Percentiles rank a stretch among this genome's conserved stretches.
Evolutionary conservation across 1,284 basidiomycete genomes (phyloP).

Genomic region (Puccinia coronata): DNA sequence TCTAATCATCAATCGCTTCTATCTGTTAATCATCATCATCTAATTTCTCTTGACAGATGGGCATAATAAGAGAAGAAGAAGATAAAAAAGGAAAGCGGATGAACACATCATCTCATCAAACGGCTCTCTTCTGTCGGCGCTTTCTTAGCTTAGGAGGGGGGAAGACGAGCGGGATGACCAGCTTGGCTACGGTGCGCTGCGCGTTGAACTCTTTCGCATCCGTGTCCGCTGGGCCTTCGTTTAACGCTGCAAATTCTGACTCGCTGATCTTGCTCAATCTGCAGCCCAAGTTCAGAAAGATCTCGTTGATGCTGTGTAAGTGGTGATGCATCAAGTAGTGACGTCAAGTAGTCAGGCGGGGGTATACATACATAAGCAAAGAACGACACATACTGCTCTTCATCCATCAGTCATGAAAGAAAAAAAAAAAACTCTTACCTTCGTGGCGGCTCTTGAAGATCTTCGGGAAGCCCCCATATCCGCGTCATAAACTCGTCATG

Average conservation of each 20-base stretch:
- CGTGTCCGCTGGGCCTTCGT: not conserved
- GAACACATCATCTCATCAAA: no score
- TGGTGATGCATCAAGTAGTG: no score
- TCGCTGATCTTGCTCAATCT: conserved; percentile 1
- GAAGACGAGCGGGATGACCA: conserved; percentile 28
- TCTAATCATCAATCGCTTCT: no score
- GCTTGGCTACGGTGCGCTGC: conserved; percentile 21
- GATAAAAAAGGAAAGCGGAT: no score
- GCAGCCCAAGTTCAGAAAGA: conserved; percentile 31
- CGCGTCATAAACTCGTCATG: conserved; percentile 27
- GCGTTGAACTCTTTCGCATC: not conserved
- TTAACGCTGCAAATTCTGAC: not conserved
- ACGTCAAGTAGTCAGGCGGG: no score
- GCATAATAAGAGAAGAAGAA: no score
- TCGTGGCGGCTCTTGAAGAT: conserved; percentile 17
- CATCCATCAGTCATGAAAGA: not conserved
- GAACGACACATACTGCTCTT: not conserved
- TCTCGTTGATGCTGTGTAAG: conserved; percentile 27
- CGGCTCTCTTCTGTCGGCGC: not conserved
- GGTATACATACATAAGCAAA: no score
- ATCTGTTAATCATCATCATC: no score
- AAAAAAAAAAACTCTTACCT: not conserved
- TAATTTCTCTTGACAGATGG: no score
- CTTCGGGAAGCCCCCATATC: conserved; percentile 13
- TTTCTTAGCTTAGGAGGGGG: conserved; percentile 25